Evolutionary conservation across 257 asterid genomes (phyloP).

Genomic region (Hygrophila difformis): DNA sequence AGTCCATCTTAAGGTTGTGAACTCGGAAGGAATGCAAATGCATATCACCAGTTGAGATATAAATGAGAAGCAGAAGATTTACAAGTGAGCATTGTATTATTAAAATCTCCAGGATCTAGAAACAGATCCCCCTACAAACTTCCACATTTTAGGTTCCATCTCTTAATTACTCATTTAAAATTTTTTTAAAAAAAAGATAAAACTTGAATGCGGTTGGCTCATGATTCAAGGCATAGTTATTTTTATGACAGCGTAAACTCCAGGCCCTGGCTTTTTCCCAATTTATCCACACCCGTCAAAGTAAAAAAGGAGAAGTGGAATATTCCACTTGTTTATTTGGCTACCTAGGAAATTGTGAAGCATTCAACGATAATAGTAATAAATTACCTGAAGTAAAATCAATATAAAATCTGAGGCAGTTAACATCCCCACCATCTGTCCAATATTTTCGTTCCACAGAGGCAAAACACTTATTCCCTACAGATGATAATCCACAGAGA

Average conservation of each 20-base stretch:
- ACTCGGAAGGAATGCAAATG: no score
- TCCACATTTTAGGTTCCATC: not conserved
- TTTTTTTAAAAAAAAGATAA: no score
- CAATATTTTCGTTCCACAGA: constrained; percentile 39
- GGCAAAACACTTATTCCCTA: constrained; percentile 50
- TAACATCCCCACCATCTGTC: constrained; percentile 50
- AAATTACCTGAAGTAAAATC: constrained; percentile 48
- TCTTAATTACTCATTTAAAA: no score
- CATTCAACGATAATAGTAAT: not conserved
- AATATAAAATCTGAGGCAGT: constrained; percentile 68
- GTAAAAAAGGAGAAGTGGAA: not conserved
- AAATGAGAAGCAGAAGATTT: not conserved
- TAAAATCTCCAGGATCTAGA: not conserved
- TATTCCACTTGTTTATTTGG: constrained; percentile 1
- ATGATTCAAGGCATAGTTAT: not conserved
- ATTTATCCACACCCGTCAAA: not conserved
- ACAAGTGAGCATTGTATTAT: not conserved
- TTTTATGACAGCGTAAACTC: not conserved
- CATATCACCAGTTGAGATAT: not conserved
- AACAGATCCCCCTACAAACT: not conserved
- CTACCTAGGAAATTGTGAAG: not conserved
- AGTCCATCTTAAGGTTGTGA: no score
- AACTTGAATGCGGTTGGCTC: no score
- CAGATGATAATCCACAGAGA: constrained; percentile 11
- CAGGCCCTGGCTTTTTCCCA: not conserved